Evolutionary conservation across 495 filamentous ascomycete species (phyloP).

Genomic region (Aspergillus sparsus): DNA sequence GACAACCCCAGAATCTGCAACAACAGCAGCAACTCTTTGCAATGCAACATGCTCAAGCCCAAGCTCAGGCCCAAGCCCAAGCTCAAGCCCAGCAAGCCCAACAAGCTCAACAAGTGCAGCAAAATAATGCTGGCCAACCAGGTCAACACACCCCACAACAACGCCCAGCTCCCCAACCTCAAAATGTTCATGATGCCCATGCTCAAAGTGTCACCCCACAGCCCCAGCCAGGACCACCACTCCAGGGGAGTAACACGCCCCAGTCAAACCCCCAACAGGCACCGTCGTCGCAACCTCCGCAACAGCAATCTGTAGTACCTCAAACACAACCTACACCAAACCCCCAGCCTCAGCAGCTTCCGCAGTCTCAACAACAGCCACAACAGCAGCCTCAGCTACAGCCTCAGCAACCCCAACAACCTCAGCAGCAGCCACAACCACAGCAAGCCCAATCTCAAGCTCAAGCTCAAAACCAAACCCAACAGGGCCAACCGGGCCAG

Average conservation of each 20-base stretch:
- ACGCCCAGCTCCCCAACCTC: conserved; percentile 45
- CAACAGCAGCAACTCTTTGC: conserved; percentile 52
- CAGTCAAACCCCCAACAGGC: conserved; percentile 52
- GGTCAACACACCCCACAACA: conserved; percentile 52
- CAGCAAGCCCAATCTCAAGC: conserved; percentile 32
- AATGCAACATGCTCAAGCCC: conserved; percentile 37
- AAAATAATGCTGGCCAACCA: conserved; percentile 42
- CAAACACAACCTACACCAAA: conserved; percentile 51
- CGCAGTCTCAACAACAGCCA: conserved; percentile 36
- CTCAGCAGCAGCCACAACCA: conserved; percentile 36
- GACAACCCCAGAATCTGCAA: conserved; percentile 52
- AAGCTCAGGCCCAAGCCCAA: conserved; percentile 34
- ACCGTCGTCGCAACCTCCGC: conserved; percentile 41
- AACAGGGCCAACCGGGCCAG: conserved; percentile 37
- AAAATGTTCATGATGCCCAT: conserved; percentile 49
- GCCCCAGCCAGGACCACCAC: conserved; percentile 52
- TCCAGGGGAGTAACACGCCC: conserved; percentile 49
- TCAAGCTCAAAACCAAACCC: conserved; percentile 17
- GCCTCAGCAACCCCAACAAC: conserved; percentile 40
- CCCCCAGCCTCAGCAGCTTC: conserved; percentile 41
- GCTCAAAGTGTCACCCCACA: conserved; percentile 54
- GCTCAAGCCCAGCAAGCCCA: conserved; percentile 41
- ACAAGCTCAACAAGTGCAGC: conserved; percentile 44
- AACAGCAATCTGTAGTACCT: conserved; percentile 43
- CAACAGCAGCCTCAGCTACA: conserved; percentile 44